These are phyloP conservation scores for Dalbergia cultrata DNA, from an alignment of 306 rosid genomes.

Conservation along the genomic window DNA sequence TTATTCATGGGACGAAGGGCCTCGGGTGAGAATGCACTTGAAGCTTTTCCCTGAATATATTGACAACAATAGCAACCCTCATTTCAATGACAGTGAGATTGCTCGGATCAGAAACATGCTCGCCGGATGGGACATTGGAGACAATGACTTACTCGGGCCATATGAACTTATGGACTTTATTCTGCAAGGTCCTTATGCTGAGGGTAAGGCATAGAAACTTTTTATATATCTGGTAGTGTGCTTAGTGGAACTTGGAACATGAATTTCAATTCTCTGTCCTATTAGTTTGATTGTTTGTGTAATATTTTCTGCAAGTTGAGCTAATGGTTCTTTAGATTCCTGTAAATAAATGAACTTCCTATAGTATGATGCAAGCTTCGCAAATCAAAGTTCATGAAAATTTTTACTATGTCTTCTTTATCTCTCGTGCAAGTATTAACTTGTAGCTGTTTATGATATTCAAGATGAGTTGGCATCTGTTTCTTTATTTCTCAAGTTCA, in stretches of 20 bases:
- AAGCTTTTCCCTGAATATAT: conserved; percentile 72
- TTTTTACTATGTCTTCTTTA: background rate
- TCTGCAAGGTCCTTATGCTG: conserved; percentile 54
- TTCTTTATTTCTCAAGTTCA: conserved; percentile 1
- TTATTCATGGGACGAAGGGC: conserved; percentile 71
- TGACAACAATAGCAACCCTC: conserved; percentile 30
- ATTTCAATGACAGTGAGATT: conserved; percentile 66
- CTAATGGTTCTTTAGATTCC: conserved; percentile 21
- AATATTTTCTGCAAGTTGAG: conserved; percentile 1
- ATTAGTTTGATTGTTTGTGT: background rate
- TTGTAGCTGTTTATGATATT: background rate
- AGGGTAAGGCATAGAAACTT: conserved; percentile 60
- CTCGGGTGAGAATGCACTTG: conserved; percentile 72
- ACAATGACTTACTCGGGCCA: conserved; percentile 75
- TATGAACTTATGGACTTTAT: conserved; percentile 71
- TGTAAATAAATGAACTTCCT: background rate
- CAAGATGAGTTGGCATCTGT: background rate
- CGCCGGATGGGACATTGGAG: conserved; percentile 68
- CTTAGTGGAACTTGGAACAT: conserved; percentile 8
- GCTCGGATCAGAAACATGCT: conserved; percentile 58
- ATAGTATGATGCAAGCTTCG: background rate
- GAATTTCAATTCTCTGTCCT: background rate
- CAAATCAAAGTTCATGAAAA: background rate
- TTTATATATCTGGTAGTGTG: background rate
- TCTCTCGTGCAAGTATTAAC: background rate